Percentiles rank a stretch among this genome's conserved stretches.
These are phyloP conservation scores for Amylocystis lapponica DNA, from an alignment of 768 basidiomycete species.

Conservation along the genomic window DNA sequence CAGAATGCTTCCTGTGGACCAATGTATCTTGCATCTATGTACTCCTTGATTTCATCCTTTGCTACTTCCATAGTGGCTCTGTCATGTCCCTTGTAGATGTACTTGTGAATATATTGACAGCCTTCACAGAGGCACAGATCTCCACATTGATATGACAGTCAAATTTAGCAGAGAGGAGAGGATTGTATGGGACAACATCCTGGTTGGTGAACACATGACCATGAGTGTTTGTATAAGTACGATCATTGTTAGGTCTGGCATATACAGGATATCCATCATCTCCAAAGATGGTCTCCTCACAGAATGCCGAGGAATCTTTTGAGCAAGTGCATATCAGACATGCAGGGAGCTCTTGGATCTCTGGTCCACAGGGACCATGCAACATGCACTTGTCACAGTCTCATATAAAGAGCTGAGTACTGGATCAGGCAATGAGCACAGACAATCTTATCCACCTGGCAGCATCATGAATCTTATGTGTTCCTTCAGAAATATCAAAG, in stretches of 20 bases:
- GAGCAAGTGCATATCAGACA: slow-evolving; percentile 37
- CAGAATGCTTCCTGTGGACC: slow-evolving; percentile 30
- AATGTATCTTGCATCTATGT: slow-evolving; percentile 35
- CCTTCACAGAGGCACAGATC: slow-evolving; percentile 29
- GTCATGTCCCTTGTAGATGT: slow-evolving; percentile 45
- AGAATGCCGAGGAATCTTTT: slow-evolving; percentile 38
- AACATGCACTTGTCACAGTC: slow-evolving; percentile 38
- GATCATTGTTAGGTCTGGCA: slow-evolving; percentile 30
- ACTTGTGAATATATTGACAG: slow-evolving; percentile 46
- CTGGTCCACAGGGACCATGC: slow-evolving; percentile 43
- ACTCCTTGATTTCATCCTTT: slow-evolving; percentile 30
- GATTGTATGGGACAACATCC: slow-evolving; percentile 38
- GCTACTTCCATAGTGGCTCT: slow-evolving; percentile 29
- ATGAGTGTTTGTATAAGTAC: slow-evolving; percentile 13
- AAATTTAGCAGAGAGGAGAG: slow-evolving; percentile 29
- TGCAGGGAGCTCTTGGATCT: too few relatives aligned
- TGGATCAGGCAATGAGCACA: slow-evolving; percentile 40
- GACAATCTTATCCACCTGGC: slow-evolving; percentile 36
- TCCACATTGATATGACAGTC: slow-evolving; percentile 50
- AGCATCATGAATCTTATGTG: slow-evolving; percentile 28
- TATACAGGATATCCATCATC: slow-evolving; percentile 38
- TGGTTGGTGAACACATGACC: slow-evolving; percentile 29
- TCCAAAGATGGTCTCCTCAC: slow-evolving; percentile 27
- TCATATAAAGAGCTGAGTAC: slow-evolving; percentile 34
- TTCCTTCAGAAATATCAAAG: slow-evolving; percentile 36